Evolutionary conservation across 768 basidiomycete species (phyloP), one percentile per base, ranked within the genome.

Genomic region (Pleurotus ostreatus): DNA sequence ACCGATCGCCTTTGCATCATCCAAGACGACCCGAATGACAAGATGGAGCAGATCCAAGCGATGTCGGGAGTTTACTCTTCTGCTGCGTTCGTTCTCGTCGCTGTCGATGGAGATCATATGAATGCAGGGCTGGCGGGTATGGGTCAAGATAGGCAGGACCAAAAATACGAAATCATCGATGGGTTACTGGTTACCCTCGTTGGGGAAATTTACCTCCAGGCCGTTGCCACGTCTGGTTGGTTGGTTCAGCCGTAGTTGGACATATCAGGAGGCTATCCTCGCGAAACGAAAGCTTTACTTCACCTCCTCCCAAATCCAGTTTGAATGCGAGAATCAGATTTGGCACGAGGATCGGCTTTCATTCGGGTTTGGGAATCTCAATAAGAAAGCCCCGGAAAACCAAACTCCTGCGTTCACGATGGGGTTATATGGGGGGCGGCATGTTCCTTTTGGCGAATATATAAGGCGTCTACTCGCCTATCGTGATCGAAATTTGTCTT

Each of bases 11-110:
- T 52, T 12, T 52, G 51, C 38, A 52, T 52, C 34, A 52, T 52
- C n/a, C 51, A 52, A n/a, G 51, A 41, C 15, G 51, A 52, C 20
- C 12, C 39, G 13, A 39, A n/a, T 2, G 39, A 52, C 23, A 52
- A 39, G 51, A 37, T 20, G 15, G 51, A 52, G 18, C 51, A 52
- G 25, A 52, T 52, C 1, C 18, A 52, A 20, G 49, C 49, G 15
- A 52, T 52, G 49, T 52, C 49, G 3, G 38, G 26, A 15, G 23
- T 52, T 23, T 52, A 52, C 39, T 52, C 39, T 18, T 52, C 49
- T 16, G 49, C 49, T 2, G 9, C 15, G n/a, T 52, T 52, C 4
- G 37, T 52, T 23, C 16, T 52, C 23, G 22, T 52, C 4, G 38
- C 37, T 18, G 26, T 41, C 8, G 51, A 52, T 15, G 49, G 51